These are phyloP conservation scores for Tulasnella sp. DNA, from an alignment of 768 basidiomycete species.

Conservation along the genomic window DNA sequence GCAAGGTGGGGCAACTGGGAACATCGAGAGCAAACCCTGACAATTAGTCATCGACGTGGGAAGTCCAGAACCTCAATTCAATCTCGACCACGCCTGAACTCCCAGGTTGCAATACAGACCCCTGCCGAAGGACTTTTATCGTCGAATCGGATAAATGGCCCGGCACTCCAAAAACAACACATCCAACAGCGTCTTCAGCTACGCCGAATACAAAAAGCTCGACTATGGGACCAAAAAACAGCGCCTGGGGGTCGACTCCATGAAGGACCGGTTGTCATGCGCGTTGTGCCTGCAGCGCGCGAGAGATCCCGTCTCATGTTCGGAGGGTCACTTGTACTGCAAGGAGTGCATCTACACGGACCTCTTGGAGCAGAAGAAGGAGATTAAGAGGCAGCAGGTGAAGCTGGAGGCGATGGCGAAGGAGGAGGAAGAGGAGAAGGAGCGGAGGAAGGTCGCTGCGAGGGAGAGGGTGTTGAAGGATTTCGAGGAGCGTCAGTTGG, in stretches of 20 bases:
- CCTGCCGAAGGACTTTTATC: neutral
- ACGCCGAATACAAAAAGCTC: constrained; percentile 81
- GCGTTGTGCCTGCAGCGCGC: constrained; percentile 81
- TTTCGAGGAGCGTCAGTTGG: constrained; percentile 83
- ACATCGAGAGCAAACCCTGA: neutral
- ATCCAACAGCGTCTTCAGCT: constrained; percentile 44
- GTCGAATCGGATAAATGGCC: constrained; percentile 7
- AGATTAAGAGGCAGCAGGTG: constrained; percentile 86
- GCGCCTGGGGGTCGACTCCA: constrained; percentile 86
- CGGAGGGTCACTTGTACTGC: constrained; percentile 89
- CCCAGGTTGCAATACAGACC: too few species aligned
- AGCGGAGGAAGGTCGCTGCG: constrained; percentile 65
- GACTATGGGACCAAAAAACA: constrained; percentile 82
- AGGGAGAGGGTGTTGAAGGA: constrained; percentile 84
- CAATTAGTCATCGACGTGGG: neutral
- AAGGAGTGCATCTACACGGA: constrained; percentile 90
- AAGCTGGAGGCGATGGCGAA: constrained; percentile 67
- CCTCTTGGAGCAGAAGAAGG: constrained; percentile 81
- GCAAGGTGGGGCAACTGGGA: too few species aligned
- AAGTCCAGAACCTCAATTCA: neutral
- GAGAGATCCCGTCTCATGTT: constrained; percentile 77
- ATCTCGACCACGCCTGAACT: neutral
- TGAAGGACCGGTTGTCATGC: constrained; percentile 90
- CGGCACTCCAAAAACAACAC: constrained; percentile 29
- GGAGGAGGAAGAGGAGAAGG: constrained; percentile 77